phyloP scores from a whole-genome alignment of 129 eudicot species.

The Tagetes patula region DNA sequence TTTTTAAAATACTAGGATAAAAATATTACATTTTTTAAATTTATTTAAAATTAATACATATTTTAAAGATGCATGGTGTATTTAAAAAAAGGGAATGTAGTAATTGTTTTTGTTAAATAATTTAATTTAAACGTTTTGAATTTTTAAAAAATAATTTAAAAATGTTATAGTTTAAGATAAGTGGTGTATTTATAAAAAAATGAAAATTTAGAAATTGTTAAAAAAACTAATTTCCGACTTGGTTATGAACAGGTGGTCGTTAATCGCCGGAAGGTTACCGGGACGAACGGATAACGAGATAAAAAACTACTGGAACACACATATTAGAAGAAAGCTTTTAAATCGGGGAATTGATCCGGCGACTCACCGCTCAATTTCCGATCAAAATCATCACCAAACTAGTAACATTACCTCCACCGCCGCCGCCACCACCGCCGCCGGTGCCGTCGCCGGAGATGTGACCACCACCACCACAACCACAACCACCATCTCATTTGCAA shows the following conservation, averaged over 20 bases:
- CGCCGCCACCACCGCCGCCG: constrained; percentile 37
- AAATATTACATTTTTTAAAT: too few relatives aligned
- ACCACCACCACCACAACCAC: constrained; percentile 14
- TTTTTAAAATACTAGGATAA: too few relatives aligned
- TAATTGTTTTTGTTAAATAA: too few relatives aligned
- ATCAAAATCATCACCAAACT: constrained; percentile 19
- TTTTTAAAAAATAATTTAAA: too few relatives aligned
- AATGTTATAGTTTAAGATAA: too few relatives aligned
- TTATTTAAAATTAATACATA: too few relatives aligned
- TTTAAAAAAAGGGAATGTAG: too few relatives aligned
- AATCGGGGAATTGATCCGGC: constrained; percentile 93
- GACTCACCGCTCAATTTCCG: constrained; percentile 71
- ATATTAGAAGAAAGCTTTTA: constrained; percentile 82
- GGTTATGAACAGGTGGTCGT: constrained; percentile 66
- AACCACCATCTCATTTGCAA: constrained; percentile 30
- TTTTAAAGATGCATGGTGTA: too few relatives aligned
- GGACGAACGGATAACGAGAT: constrained; percentile 98
- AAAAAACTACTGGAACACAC: constrained; percentile 96
- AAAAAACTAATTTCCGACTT: background rate
- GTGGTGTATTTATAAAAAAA: too few relatives aligned
- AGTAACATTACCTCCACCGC: constrained; percentile 27
- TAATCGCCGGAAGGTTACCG: constrained; percentile 95
- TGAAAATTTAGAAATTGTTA: too few relatives aligned
- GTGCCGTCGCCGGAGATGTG: background rate
- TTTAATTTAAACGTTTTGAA: too few relatives aligned